Evolutionary conservation across 2,329 filamentous ascomycete genomes (phyloP), one percentile per base, ranked within the genome.

Genomic region (Penicillium sp.): DNA sequence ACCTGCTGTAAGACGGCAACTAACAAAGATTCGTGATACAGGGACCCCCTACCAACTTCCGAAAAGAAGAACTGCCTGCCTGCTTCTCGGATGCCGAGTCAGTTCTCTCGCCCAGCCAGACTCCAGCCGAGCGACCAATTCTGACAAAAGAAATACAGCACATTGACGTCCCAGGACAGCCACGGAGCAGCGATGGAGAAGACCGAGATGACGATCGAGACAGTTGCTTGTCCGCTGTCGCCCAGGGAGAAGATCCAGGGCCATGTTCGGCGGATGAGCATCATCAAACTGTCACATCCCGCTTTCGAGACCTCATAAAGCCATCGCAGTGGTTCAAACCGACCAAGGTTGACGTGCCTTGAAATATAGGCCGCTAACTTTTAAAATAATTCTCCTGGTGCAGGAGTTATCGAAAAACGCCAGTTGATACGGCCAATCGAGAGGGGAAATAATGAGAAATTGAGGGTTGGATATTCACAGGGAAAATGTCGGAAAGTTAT

Each of bases 401-500:
- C 44, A 49, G 27, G 34, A 47, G 30, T 46, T 17, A 34, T 20
- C 24, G 18, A 37, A 24, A 23, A 29, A 41, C 5, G 7, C 13
- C 37, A 27, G 17, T 40, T 18, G 9, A 17, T 24, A 9, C 7
- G 6, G 24, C n/a, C 23, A 34, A 24, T 15, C 36, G 33, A 47
- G 24, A 30, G 27, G 44, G 33, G 43, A 29, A 34, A 33, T 46
- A 24, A 49, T 45, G 18, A 18, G 34, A 45, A 34, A 7, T 32
- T n/a, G 6, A 32, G 34, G 21, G 36, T 51, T 34, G 42, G 12
- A 37, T 41, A 26, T 47, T 74, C 65, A 75, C 27, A 73, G 53
- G 37, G 77, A 51, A 63, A 77, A 78, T 42, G 71, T 76, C 30
- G 75, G 75, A 37, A 77, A 72, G 61, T 77, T 71, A 51, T 70